Conservation (phyloP, 768 basidiomycete genomes). For the Sarcodon aspratus region DNA sequence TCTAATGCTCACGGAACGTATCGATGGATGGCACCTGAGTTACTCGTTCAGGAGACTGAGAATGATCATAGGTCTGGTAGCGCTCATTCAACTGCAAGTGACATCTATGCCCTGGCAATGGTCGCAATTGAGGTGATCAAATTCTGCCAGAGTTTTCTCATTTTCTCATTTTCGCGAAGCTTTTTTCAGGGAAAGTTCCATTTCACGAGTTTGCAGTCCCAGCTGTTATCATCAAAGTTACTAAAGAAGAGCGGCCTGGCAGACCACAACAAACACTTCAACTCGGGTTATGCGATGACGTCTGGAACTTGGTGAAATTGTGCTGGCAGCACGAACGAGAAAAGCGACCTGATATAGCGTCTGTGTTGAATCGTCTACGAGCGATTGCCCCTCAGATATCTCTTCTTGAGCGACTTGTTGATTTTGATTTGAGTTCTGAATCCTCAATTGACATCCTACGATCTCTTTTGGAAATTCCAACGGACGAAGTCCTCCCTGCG, state of each 20-base stretch:
- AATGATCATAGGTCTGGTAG: neutral
- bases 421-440: too few species aligned
- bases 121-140: slow-evolving; percentile 6
- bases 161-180: neutral
- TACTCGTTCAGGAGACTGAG: slow-evolving; percentile 1
- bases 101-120: slow-evolving; percentile 10
- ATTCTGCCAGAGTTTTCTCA: too few species aligned
- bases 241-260: neutral
- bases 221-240: slow-evolving; percentile 1
- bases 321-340: slow-evolving; percentile 1
- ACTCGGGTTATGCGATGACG: slow-evolving; percentile 1
- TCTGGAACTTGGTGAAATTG: slow-evolving; percentile 3
- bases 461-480: too few species aligned
- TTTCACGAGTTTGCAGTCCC: neutral
- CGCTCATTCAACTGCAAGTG: slow-evolving; percentile 2
- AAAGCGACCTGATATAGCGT: neutral
- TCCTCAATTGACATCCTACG: too few species aligned
- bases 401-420: too few species aligned
- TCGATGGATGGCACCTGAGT: slow-evolving; percentile 12
- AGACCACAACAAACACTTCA: neutral
- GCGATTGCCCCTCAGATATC: neutral
- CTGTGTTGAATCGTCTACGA: neutral
- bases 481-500: too few species aligned
- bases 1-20: slow-evolving; percentile 4
- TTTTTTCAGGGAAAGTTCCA: slow-evolving; percentile 1